These are phyloP conservation scores for Backusella morwellensis DNA, from an alignment of 192 early-diverging fungal genomes.

Conservation along the genomic window DNA sequence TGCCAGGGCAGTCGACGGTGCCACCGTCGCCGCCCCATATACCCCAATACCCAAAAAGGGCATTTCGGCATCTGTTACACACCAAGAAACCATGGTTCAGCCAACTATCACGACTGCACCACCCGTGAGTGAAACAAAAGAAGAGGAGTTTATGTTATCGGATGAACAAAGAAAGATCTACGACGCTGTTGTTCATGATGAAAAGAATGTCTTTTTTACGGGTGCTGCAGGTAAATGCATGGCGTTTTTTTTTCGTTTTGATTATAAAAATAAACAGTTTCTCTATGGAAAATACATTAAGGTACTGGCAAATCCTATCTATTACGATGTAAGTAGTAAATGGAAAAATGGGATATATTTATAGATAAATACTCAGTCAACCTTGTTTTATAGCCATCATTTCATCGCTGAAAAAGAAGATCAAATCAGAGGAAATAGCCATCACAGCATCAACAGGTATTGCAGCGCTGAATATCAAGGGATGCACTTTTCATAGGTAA, in stretches of 20 bases:
- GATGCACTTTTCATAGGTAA: conserved; percentile 60
- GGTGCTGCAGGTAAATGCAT: conserved; percentile 55
- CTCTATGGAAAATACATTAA: not conserved
- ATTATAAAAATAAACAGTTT: not conserved
- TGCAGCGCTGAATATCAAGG: conserved; percentile 72
- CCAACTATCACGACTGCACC: not conserved
- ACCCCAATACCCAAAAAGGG: not conserved
- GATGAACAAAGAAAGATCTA: conserved; percentile 58
- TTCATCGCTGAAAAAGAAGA: conserved; percentile 15
- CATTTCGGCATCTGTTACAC: not conserved
- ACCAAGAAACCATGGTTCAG: not conserved
- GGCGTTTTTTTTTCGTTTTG: not conserved
- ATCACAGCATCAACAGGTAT: conserved; percentile 75
- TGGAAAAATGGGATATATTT: not conserved
- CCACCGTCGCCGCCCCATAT: not conserved
- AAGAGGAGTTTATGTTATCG: conserved; percentile 20
- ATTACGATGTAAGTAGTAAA: conserved; percentile 25
- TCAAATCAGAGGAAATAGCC: conserved; percentile 37
- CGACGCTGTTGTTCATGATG: conserved; percentile 50
- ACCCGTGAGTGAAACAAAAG: not conserved
- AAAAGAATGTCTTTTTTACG: conserved; percentile 66
- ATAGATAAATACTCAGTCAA: not conserved
- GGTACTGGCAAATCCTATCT: conserved; percentile 54
- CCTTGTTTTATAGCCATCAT: conserved; percentile 34
- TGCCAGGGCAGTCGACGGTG: not conserved